Conservation (phyloP, 2,329 filamentous ascomycete species). For the Diaporthe amygdali region DNA sequence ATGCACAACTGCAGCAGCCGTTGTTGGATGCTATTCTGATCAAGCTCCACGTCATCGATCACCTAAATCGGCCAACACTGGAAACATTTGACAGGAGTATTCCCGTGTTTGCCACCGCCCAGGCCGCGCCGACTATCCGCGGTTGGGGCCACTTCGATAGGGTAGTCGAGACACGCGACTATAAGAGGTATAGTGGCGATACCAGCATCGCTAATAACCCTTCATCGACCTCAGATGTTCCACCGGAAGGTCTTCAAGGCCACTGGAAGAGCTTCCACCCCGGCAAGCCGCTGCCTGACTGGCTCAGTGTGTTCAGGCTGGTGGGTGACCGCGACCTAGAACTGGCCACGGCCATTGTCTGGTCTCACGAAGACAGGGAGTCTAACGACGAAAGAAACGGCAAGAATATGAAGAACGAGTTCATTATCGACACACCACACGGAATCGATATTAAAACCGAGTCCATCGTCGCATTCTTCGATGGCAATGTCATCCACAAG, state of each 20-base stretch:
- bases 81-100: slow-evolving; percentile 23
- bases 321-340: neutral
- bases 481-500: neutral
- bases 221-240: neutral
- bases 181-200: neutral
- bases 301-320: slow-evolving; percentile 24
- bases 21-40: slow-evolving; percentile 27
- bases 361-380: slow-evolving; percentile 4
- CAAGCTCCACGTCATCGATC: slow-evolving; percentile 17
- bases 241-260: neutral
- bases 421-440: slow-evolving; percentile 25
- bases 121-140: slow-evolving; percentile 3
- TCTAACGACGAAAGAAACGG: neutral
- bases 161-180: slow-evolving; percentile 2
- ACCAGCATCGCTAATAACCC: accelerated
- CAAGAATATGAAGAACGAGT: neutral
- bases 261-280: slow-evolving; percentile 24
- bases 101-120: slow-evolving; percentile 24
- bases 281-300: slow-evolving; percentile 15
- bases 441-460: slow-evolving; percentile 9
- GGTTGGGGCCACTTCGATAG: slow-evolving; percentile 25
- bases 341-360: slow-evolving; percentile 15
- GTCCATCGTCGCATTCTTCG: slow-evolving; percentile 13
- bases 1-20: neutral
- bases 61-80: slow-evolving; percentile 24